Conservation (phyloP, 2,329 filamentous ascomycete species). For the Dendryphion nanum region DNA sequence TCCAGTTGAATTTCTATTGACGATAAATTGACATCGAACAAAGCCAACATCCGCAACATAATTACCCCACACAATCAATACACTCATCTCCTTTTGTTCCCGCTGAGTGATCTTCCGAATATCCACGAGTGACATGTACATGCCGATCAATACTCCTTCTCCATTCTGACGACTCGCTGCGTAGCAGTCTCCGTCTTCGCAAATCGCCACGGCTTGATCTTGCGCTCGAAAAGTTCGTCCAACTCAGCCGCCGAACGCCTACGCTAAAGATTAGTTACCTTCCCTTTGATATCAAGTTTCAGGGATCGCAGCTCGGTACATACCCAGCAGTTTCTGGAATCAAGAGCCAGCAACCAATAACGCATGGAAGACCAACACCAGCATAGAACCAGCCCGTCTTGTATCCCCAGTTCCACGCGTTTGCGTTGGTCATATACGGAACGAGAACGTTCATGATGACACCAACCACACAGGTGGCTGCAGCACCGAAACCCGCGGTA, state of each 20-base stretch:
- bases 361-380: conserved; percentile 8
- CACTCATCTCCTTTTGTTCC: too few species aligned
- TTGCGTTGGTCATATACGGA: conserved; percentile 7
- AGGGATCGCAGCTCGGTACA: not conserved
- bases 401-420: conserved; percentile 9
- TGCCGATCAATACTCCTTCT: not conserved
- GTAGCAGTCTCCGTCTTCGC: conserved; percentile 8
- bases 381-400: conserved; percentile 12
- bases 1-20: too few species aligned
- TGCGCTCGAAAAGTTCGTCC: conserved; percentile 10
- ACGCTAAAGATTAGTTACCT: not conserved
- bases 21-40: too few species aligned
- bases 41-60: too few species aligned
- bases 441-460: conserved; percentile 10
- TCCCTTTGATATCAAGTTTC: not conserved
- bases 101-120: not conserved
- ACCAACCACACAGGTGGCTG: conserved; percentile 7
- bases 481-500: conserved; percentile 9
- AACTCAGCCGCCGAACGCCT: conserved; percentile 8
- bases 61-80: too few species aligned
- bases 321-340: conserved; percentile 7
- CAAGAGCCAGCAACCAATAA: conserved; percentile 7
- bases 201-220: conserved; percentile 8
- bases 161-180: not conserved
- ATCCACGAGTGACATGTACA: too few species aligned